Conservation (phyloP, 73 alveolate species). For the Paraurostyla sp. region DNA sequence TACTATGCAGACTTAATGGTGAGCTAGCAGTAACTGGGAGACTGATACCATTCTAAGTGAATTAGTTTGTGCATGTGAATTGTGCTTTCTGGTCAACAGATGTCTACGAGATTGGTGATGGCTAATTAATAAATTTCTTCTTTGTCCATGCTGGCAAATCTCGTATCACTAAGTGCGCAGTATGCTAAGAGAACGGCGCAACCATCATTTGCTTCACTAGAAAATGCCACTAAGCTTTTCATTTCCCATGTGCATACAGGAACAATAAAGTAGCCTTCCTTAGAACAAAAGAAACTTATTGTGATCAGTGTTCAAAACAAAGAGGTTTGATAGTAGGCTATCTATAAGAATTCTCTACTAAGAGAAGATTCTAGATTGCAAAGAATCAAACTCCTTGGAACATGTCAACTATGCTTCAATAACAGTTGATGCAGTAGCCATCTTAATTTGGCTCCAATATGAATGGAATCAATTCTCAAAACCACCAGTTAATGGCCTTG, state of each 20-base stretch:
- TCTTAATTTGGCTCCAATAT: not conserved
- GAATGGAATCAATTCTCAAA: not conserved
- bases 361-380: conserved; percentile 71
- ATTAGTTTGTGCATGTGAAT: conserved; percentile 88
- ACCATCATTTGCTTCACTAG: conserved; percentile 83
- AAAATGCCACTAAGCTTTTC: conserved; percentile 87
- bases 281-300: conserved; percentile 80
- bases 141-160: conserved; percentile 72
- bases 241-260: conserved; percentile 92
- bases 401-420: conserved; percentile 26
- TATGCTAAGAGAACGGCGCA: conserved; percentile 88
- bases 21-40: conserved; percentile 88
- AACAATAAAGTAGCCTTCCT: conserved; percentile 75
- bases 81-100: conserved; percentile 92
- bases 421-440: not conserved
- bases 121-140: conserved; percentile 79
- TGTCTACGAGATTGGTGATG: conserved; percentile 81
- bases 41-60: conserved; percentile 84
- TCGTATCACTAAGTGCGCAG: conserved; percentile 72
- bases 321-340: conserved; percentile 70
- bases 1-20: conserved; percentile 83
- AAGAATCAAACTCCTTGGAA: conserved; percentile 66
- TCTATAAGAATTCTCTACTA: conserved; percentile 69
- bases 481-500: not conserved
- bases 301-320: conserved; percentile 75